Evolutionary conservation across 257 asterid genomes (phyloP).

Genomic region (Knoxia roxburghii): DNA sequence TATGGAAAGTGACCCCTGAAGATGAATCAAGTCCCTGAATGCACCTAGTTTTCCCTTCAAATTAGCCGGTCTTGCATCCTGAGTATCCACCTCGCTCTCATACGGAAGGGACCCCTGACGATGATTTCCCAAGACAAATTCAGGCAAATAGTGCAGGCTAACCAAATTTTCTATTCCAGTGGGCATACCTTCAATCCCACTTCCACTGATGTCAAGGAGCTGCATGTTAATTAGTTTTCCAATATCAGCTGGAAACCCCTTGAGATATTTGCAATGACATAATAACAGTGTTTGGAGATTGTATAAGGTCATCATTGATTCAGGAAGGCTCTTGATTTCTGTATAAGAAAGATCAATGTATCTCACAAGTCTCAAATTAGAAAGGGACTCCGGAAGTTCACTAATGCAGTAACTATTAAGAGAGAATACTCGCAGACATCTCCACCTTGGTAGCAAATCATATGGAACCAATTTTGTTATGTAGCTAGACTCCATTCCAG

Average conservation of each 20-base stretch:
- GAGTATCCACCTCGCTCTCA: no score
- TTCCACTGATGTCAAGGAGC: conserved; percentile 37
- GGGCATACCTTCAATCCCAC: conserved; percentile 26
- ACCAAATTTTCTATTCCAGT: conserved; percentile 2
- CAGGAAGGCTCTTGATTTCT: conserved; percentile 35
- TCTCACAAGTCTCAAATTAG: conserved; percentile 37
- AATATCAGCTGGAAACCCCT: conserved; percentile 37
- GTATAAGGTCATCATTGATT: conserved; percentile 26
- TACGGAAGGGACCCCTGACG: no score
- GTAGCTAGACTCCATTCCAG: conserved; percentile 33
- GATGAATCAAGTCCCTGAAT: conserved; percentile 36
- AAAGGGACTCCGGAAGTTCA: conserved; percentile 41
- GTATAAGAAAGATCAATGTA: conserved; percentile 37
- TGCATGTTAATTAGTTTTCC: conserved; percentile 36
- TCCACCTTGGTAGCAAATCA: conserved; percentile 34
- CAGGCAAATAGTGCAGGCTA: not conserved
- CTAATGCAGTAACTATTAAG: conserved; percentile 34
- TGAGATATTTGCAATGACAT: conserved; percentile 29
- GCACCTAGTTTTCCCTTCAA: conserved; percentile 25
- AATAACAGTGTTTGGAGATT: conserved; percentile 38
- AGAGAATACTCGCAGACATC: conserved; percentile 38
- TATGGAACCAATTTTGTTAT: conserved; percentile 32
- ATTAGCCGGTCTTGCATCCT: no score
- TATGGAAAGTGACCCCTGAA: conserved; percentile 34
- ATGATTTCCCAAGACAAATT: not conserved